Evolutionary conservation across 148 eudicot species (phyloP), one percentile per base, ranked within the genome.

Genomic region (Mesembryanthemum crystallinum): DNA sequence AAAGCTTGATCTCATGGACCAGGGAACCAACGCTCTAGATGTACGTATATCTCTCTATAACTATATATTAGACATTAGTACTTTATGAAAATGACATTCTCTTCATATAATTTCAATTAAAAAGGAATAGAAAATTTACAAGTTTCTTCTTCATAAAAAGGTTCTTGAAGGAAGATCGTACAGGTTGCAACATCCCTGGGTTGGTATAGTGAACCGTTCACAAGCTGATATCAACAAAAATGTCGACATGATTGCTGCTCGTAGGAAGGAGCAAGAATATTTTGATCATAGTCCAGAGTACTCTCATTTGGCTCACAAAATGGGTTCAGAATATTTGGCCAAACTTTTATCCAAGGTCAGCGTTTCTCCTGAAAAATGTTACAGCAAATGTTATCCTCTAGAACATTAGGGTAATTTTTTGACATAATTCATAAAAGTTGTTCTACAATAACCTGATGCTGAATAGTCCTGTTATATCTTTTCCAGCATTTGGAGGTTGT

Each of bases 191-290:
- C 97, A 96, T 91, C 99, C 99, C 25, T 96, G 99, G 99, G 99
- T 92, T 82, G 99, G 99, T 76, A 83, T 96, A 60, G 99, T 96
- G 83, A 96, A 96, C 73, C 96, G 99, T 77, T 96, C 99, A 73
- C 99, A 96, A 87, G 98, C 99, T 37, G 99, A 96, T 79, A 96
- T 96, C 77, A 96, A 96, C 87, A 96, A 92, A 82, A 91, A 88
- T 82, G 97, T 96, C 63, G 87, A 96, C 87, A 96, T 96, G 93
- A 70, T 85, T 78, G 47, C 76, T 76, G 98, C 99, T 79, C 97
- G 99, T 68, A 83, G 85, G 62, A 96, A 92, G 85, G 99, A 96
- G 79, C 86, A 76, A 67, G 99, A 96, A 58, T 96, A 96, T 82
- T 96, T 96, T 86, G 98, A 96, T 28, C 77, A 84, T 73, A 96